A percentile compares a stretch with the other conserved stretches of the same genome.
These are phyloP conservation scores for Kalmanozyma brasiliensis DNA, from an alignment of 1,284 basidiomycete genomes.

Conservation along the genomic window DNA sequence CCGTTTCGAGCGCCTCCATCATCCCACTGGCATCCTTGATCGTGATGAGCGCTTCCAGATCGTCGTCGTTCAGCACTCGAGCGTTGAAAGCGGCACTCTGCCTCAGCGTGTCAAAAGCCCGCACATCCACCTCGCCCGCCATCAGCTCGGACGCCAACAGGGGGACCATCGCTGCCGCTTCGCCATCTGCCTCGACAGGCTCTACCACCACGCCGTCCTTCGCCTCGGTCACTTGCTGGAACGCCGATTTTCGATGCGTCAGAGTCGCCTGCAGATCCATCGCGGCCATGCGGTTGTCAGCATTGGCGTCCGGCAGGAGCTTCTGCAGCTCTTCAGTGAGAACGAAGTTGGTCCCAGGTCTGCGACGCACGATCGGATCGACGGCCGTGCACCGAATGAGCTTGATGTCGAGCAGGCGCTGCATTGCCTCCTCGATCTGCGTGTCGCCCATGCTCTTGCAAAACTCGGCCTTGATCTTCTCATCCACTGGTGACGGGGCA, in stretches of 20 bases:
- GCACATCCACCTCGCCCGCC: conserved; percentile 15
- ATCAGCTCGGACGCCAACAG: conserved; percentile 25
- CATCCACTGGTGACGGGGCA: conserved; percentile 10
- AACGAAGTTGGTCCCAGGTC: conserved; percentile 49
- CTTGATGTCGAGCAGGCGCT: conserved; percentile 32
- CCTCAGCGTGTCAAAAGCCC: conserved; percentile 27
- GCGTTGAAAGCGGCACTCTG: conserved; percentile 39
- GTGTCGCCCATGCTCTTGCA: conserved; percentile 29
- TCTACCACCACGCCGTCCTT: conserved; percentile 16
- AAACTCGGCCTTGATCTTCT: conserved; percentile 28
- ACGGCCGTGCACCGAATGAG: conserved; percentile 25
- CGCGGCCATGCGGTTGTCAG: conserved; percentile 7
- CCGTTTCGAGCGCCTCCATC: conserved; percentile 8
- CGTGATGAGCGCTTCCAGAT: conserved; percentile 30
- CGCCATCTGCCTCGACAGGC: conserved; percentile 39
- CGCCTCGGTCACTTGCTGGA: conserved; percentile 13
- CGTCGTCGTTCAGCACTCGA: conserved; percentile 41
- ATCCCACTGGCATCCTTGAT: conserved; percentile 1
- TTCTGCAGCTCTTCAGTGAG: conserved; percentile 32
- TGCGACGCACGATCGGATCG: conserved; percentile 31
- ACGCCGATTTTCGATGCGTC: conserved; percentile 13
- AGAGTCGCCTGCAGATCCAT: conserved; percentile 22
- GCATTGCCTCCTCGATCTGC: conserved; percentile 42
- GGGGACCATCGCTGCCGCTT: conserved; percentile 34
- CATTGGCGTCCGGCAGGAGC: conserved; percentile 18